Conservation (phyloP, 495 filamentous ascomycete species). For the Venustampulla echinocandica region DNA sequence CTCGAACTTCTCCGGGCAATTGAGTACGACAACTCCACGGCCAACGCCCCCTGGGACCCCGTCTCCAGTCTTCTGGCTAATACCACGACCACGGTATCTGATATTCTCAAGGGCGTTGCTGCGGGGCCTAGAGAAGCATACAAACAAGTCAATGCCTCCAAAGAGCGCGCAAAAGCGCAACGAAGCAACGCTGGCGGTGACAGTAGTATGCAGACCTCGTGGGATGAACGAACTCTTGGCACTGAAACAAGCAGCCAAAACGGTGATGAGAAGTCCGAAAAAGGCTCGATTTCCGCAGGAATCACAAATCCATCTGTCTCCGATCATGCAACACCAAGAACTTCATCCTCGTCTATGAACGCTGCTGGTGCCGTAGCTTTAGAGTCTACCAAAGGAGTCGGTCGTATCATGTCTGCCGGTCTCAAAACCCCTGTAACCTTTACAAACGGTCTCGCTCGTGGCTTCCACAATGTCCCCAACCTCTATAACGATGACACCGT, state of each 20-base stretch:
- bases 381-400: conserved; percentile 23
- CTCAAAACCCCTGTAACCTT: conserved; percentile 10
- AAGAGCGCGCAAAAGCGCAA: not conserved
- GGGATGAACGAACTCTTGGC: not conserved
- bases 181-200: not conserved
- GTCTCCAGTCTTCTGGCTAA: not conserved
- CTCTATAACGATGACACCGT: conserved; percentile 51
- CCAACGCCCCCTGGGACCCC: not conserved
- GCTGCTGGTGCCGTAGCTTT: conserved; percentile 22
- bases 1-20: not conserved
- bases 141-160: too few relatives aligned
- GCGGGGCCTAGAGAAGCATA: too few relatives aligned
- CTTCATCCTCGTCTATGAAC: conserved; percentile 22
- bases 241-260: not conserved
- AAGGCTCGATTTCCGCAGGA: not conserved
- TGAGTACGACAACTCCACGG: not conserved
- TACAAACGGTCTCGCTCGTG: conserved; percentile 9
- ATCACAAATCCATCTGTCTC: conserved; percentile 1
- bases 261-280: not conserved
- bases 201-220: not conserved
- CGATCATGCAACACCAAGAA: not conserved
- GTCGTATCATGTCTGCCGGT: not conserved
- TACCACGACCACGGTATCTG: not conserved
- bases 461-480: conserved; percentile 47
- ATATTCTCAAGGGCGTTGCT: too few relatives aligned